A percentile compares a stretch with the other conserved stretches of the same genome.
These are phyloP conservation scores for Cytidiella melzeri DNA, from an alignment of 768 basidiomycete genomes.

Conservation along the genomic window DNA sequence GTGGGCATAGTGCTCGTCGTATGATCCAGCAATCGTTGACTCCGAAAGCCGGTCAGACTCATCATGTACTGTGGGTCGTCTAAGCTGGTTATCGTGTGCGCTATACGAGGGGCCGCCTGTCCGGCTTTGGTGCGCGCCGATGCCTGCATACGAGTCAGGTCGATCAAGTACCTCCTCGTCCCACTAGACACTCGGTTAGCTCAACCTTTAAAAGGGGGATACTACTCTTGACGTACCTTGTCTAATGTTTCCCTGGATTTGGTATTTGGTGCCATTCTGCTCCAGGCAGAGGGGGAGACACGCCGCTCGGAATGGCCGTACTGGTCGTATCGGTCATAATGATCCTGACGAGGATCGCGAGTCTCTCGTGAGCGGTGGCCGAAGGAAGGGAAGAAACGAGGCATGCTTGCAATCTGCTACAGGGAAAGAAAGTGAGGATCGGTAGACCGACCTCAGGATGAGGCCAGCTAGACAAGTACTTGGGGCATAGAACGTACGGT, in stretches of 20 bases:
- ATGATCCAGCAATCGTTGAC: constrained; percentile 4
- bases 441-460: background rate
- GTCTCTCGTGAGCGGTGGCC: constrained; percentile 17
- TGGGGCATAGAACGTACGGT: constrained; percentile 3
- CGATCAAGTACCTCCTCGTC: constrained; percentile 13
- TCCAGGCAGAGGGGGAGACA: constrained; percentile 17
- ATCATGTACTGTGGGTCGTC: constrained; percentile 1
- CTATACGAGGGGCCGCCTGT: background rate
- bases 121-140: constrained; percentile 1
- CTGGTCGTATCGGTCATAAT: constrained; percentile 16
- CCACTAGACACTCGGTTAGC: constrained; percentile 4
- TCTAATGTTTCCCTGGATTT: constrained; percentile 8
- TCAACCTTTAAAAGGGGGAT: background rate
- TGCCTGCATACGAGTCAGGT: constrained; percentile 10
- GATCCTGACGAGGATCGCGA: constrained; percentile 11
- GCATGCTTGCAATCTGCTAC: constrained; percentile 14
- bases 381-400: constrained; percentile 21
- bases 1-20: constrained; percentile 2
- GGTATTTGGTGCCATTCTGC: constrained; percentile 15
- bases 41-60: constrained; percentile 2
- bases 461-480: background rate
- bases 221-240: constrained; percentile 2
- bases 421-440: background rate
- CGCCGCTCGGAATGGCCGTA: constrained; percentile 5
- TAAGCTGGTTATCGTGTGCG: background rate